A percentile compares a stretch with the other conserved stretches of the same genome.
Conservation (phyloP, 768 basidiomycete genomes). For the Botryobasidium botryosum region DNA sequence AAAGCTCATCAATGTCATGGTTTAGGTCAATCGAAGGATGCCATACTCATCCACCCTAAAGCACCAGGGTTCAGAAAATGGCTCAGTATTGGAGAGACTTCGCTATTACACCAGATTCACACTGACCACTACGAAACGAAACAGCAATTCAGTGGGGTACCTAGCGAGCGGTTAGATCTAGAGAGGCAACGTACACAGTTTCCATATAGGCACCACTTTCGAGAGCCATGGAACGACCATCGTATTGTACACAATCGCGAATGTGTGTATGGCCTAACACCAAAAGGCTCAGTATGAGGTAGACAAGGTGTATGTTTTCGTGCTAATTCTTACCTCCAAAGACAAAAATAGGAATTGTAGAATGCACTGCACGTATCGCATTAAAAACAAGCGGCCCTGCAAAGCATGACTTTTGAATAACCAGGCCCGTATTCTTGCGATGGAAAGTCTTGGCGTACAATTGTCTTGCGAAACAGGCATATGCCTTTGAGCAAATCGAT, state of each 20-base stretch:
- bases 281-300: too few species aligned
- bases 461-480: conserved; percentile 64
- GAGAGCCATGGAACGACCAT: conserved; percentile 56
- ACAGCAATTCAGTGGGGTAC: too few species aligned
- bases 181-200: too few species aligned
- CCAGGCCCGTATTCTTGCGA: background rate
- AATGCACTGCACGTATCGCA: conserved; percentile 56
- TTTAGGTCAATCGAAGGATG: too few species aligned
- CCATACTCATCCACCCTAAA: conserved; percentile 49
- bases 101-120: too few species aligned
- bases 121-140: too few species aligned
- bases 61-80: too few species aligned
- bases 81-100: too few species aligned
- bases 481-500: conserved; percentile 33
- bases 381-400: conserved; percentile 56
- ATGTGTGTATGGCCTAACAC: conserved; percentile 67
- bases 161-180: too few species aligned
- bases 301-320: background rate
- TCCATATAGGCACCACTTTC: conserved; percentile 88
- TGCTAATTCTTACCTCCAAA: conserved; percentile 38
- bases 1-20: too few species aligned
- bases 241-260: conserved; percentile 59
- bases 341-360: conserved; percentile 62
- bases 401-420: background rate
- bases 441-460: conserved; percentile 32